A percentile compares a stretch with the other conserved stretches of the same genome.
phyloP scores from a whole-genome alignment of 106 monocot species.

The Platanthera guangdongensis region DNA sequence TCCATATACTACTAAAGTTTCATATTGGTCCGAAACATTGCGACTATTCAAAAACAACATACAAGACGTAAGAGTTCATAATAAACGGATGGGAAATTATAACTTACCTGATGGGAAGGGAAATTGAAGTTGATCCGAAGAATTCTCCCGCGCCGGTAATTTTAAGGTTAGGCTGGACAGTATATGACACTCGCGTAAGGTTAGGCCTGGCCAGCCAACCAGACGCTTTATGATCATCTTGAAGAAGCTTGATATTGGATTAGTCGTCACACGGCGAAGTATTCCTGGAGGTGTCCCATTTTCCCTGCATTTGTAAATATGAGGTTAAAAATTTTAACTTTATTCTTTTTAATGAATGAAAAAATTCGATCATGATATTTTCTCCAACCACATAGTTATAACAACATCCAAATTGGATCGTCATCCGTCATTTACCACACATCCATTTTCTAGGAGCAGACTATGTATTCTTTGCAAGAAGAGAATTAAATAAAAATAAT shows the following conservation, averaged over 20 bases:
- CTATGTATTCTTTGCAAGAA: constrained; percentile 18
- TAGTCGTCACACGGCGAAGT: constrained; percentile 25
- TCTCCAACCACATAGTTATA: constrained; percentile 20
- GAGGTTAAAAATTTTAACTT: neutral
- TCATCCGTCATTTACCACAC: constrained; percentile 23
- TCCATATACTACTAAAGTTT: too few relatives aligned
- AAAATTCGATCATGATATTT: neutral
- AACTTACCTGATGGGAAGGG: constrained; percentile 71
- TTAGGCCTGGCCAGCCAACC: constrained; percentile 58
- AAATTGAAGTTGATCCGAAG: constrained; percentile 35
- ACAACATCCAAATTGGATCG: constrained; percentile 28
- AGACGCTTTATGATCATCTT: constrained; percentile 73
- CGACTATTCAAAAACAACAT: too few relatives aligned
- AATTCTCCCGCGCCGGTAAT: constrained; percentile 57
- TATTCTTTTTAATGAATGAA: neutral
- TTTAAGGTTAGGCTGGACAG: constrained; percentile 6
- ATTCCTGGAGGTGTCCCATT: constrained; percentile 80
- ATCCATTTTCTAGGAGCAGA: constrained; percentile 22
- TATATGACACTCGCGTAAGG: too few relatives aligned
- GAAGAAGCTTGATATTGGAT: constrained; percentile 64
- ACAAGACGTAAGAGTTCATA: too few relatives aligned
- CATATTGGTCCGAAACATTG: too few relatives aligned
- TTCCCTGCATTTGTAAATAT: constrained; percentile 36
- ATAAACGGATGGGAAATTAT: neutral
- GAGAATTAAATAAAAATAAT: neutral